Evolutionary conservation across 2,329 filamentous ascomycete species (phyloP).

Genomic region (Fusarium circinatum): DNA sequence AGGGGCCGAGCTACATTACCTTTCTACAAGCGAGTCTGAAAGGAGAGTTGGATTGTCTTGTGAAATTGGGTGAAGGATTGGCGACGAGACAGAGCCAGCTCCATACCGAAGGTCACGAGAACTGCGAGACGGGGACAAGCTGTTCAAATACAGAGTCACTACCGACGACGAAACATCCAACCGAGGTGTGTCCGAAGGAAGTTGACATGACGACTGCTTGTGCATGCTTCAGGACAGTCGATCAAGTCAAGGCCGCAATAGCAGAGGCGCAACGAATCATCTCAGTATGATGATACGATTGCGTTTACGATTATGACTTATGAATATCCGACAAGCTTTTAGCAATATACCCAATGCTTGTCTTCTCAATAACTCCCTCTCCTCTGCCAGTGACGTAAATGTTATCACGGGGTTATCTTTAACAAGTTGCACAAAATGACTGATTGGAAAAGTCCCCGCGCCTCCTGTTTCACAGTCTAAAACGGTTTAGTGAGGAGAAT

Average conservation of each 20-base stretch:
- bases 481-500: neutral
- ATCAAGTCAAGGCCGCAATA: slow-evolving; percentile 15
- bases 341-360: neutral
- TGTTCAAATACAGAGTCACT: slow-evolving; percentile 21
- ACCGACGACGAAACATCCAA: slow-evolving; percentile 7
- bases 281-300: neutral
- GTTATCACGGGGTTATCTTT: neutral
- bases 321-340: neutral
- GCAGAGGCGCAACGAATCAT: slow-evolving; percentile 11
- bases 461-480: neutral
- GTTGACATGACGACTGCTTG: slow-evolving; percentile 28
- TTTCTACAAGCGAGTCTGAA: slow-evolving; percentile 5
- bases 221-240: slow-evolving; percentile 21
- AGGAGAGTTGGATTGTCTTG: neutral
- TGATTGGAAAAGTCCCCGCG: neutral
- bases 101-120: slow-evolving; percentile 22
- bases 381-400: neutral
- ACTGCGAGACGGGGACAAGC: slow-evolving; percentile 22
- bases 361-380: neutral
- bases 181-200: slow-evolving; percentile 21
- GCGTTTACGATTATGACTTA: neutral
- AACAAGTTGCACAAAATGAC: neutral
- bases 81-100: slow-evolving; percentile 21
- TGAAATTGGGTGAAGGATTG: neutral
- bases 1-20: neutral